Conservation (phyloP, 78 protist species). For the Acrasis kona region DNA sequence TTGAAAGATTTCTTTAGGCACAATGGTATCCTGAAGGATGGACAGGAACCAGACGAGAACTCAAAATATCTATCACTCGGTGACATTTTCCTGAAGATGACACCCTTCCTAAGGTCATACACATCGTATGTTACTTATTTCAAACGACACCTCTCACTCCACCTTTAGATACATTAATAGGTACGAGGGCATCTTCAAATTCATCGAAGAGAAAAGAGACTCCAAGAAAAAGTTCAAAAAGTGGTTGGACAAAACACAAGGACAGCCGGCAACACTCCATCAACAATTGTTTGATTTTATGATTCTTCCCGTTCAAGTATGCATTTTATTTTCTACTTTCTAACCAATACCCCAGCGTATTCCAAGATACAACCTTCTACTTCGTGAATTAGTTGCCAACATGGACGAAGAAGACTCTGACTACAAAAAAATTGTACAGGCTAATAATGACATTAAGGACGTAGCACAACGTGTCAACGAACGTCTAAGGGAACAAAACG, state of each 20-base stretch:
- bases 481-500: not conserved
- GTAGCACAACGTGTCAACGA: constrained; percentile 36
- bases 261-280: not conserved
- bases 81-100: not conserved
- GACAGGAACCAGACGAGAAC: not conserved
- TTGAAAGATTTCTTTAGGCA: not conserved
- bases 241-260: not conserved
- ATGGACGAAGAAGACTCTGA: constrained; percentile 41
- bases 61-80: not conserved
- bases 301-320: constrained; percentile 53
- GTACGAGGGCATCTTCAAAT: not conserved
- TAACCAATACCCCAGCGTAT: constrained; percentile 30
- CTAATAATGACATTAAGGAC: constrained; percentile 25
- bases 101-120: not conserved
- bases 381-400: constrained; percentile 35
- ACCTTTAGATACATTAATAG: too few species aligned
- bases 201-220: not conserved
- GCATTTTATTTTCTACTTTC: constrained; percentile 49
- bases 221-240: not conserved
- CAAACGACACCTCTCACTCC: too few species aligned
- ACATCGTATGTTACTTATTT: too few species aligned
- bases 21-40: not conserved
- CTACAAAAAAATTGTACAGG: constrained; percentile 10
- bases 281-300: constrained; percentile 12
- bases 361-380: constrained; percentile 35